Percentiles rank a stretch among this genome's conserved stretches.
Conservation (phyloP, 345 rosid species). For the Citrus maxima region DNA sequence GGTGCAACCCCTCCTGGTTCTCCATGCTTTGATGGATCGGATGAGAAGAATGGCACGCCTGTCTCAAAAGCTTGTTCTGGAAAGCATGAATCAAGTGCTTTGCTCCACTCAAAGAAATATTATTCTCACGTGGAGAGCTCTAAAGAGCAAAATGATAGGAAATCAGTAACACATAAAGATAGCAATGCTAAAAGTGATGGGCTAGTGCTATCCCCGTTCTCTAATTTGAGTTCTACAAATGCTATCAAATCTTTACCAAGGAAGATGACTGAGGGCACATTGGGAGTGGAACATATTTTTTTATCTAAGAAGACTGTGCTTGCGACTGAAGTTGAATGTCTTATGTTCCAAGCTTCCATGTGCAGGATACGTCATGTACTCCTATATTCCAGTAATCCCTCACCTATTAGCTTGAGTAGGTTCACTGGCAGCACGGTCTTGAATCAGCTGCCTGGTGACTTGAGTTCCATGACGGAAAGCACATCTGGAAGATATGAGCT, state of each 20-base stretch:
- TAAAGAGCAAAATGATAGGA: slow-evolving; percentile 47
- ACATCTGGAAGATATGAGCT: slow-evolving; percentile 67
- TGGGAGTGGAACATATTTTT: slow-evolving; percentile 51
- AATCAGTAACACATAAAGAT: slow-evolving; percentile 30
- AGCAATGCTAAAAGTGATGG: slow-evolving; percentile 46
- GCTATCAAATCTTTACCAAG: slow-evolving; percentile 48
- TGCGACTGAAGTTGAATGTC: slow-evolving; percentile 86
- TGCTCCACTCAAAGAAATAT: slow-evolving; percentile 42
- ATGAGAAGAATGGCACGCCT: slow-evolving; percentile 49
- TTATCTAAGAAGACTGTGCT: slow-evolving; percentile 60
- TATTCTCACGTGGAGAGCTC: slow-evolving; percentile 71
- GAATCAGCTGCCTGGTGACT: slow-evolving; percentile 75
- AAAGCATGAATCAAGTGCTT: slow-evolving; percentile 35
- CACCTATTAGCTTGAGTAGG: slow-evolving; percentile 56
- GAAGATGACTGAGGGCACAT: slow-evolving; percentile 45
- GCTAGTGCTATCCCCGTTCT: slow-evolving; percentile 42
- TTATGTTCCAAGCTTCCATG: slow-evolving; percentile 88
- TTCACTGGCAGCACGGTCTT: slow-evolving; percentile 50
- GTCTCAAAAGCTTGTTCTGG: slow-evolving; percentile 43
- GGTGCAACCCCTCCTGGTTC: slow-evolving; percentile 83
- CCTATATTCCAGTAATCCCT: slow-evolving; percentile 41
- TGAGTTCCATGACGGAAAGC: slow-evolving; percentile 70
- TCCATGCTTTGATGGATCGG: slow-evolving; percentile 55
- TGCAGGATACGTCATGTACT: slow-evolving; percentile 78
- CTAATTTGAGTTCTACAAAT: slow-evolving; percentile 52